phyloP scores from a whole-genome alignment of 1,284 basidiomycete species.

The Papiliotrema fonsecae region DNA sequence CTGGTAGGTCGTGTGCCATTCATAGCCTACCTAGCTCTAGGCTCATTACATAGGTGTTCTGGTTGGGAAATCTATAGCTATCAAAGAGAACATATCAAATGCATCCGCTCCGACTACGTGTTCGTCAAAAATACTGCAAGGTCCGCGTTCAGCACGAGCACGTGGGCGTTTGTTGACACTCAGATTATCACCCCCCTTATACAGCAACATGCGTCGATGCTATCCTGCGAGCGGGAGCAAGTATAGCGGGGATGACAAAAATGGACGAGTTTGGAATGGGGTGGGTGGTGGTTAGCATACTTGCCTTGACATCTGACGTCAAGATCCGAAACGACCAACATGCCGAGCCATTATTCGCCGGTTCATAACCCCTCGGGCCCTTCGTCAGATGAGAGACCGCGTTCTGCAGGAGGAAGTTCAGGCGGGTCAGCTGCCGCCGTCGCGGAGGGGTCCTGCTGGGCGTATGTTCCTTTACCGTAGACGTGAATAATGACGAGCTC shows the following conservation, averaged over 20 bases:
- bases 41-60: conserved; percentile 19
- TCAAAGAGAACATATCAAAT: conserved; percentile 86
- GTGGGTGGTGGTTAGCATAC: conserved; percentile 46
- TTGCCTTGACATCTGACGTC: neutral
- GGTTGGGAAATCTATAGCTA: conserved; percentile 52
- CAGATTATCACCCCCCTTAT: conserved; percentile 73
- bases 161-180: neutral
- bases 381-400: conserved; percentile 46
- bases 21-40: neutral
- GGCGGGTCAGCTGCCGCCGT: conserved; percentile 53
- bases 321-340: conserved; percentile 32
- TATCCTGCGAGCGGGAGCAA: conserved; percentile 62
- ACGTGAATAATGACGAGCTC: neutral
- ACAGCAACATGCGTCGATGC: conserved; percentile 77
- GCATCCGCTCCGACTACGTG: conserved; percentile 66
- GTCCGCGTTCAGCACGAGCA: conserved; percentile 44
- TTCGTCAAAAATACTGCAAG: conserved; percentile 66
- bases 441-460: conserved; percentile 63
- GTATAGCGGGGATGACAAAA: conserved; percentile 82
- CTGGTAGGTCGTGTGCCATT: neutral
- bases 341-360: conserved; percentile 44
- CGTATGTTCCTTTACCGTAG: conserved; percentile 53
- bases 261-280: conserved; percentile 99
- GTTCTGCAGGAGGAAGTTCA: conserved; percentile 61
- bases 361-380: conserved; percentile 65